Conservation (phyloP, 75 land plant species). For the Cryptomeria japonica region DNA sequence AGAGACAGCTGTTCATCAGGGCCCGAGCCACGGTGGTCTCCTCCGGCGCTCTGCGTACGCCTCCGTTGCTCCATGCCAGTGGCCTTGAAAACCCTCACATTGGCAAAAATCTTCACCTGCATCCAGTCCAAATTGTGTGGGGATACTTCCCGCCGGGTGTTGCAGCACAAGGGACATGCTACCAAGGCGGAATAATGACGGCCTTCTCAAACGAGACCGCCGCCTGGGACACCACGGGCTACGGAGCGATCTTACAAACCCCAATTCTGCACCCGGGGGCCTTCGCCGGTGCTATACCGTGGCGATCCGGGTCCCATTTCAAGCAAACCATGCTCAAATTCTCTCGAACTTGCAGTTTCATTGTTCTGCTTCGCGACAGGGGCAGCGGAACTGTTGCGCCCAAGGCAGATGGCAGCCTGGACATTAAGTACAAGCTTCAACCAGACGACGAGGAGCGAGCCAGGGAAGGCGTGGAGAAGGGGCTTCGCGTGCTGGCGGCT, state of each 20-base stretch:
- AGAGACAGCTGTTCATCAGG: slow-evolving; percentile 17
- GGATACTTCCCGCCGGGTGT: slow-evolving; percentile 38
- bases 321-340: slow-evolving; percentile 29
- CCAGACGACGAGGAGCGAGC: slow-evolving; percentile 14
- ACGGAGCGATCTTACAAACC: slow-evolving; percentile 24
- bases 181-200: slow-evolving; percentile 40
- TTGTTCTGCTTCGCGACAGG: slow-evolving; percentile 29
- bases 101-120: slow-evolving; percentile 35
- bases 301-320: slow-evolving; percentile 21
- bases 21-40: slow-evolving; percentile 33
- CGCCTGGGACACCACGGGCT: not conserved
- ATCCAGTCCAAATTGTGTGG: slow-evolving; percentile 34
- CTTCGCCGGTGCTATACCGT: slow-evolving; percentile 17
- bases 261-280: slow-evolving; percentile 29
- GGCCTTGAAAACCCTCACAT: slow-evolving; percentile 38
- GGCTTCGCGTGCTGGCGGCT: slow-evolving; percentile 27
- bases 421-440: not conserved
- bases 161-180: slow-evolving; percentile 19
- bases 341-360: slow-evolving; percentile 28
- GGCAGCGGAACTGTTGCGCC: slow-evolving; percentile 26
- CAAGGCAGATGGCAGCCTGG: not conserved
- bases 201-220: slow-evolving; percentile 13
- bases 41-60: slow-evolving; percentile 32
- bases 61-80: slow-evolving; percentile 32
- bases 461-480: slow-evolving; percentile 22